Base-by-base conservation (phyloP, 2,329 filamentous ascomycete species). In the Pseudocercospora crystallina region DNA sequence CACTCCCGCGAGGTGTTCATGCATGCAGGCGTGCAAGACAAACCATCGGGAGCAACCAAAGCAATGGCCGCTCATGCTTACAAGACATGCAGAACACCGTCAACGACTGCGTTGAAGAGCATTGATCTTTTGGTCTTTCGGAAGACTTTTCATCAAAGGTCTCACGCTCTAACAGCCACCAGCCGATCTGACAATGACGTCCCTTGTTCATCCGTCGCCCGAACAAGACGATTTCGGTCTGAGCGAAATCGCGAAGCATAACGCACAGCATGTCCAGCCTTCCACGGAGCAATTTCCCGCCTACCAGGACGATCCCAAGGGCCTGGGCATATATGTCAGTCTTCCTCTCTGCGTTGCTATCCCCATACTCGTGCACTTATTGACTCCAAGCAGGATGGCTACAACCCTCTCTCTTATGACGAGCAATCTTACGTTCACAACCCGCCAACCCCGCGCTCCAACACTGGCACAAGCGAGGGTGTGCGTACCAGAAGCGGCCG, bases 371-470 rank as follows among this genome's bases (percentile, higher is more conserved):
- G 49, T 11, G 10, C 45, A 51, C 60, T 63, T 43, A 66, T 56
- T 20, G 14, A n/a, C 10, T 47, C 13, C 11, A 44, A 62, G 54
- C 57, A 65, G 34, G 61, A 61, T 48, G 60, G 49, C 12, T 65
- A 64, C 32, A 43, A 54, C 37, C 43, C 59, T 40, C 44, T 54
- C 38, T 64, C 65, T 55, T 51, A 56, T 33, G 53, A 61, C 31
- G 55, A 59, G 26, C 53, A 60, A 38, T 53, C 57, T 17, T 65
- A 62, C 49, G 37, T 61, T 15, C 64, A 66, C 45, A 64, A 63
- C 49, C 73, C 75, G 15, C 73, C 73, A 15, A 76, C 74, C 10
- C 74, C 75, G 38, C 67, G 67, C 44, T 76, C 73, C 31, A 66
- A 69, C 10, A 71, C 66, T 8, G 68, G 69, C 26, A 32, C 45